phyloP scores from a whole-genome alignment of 1,284 basidiomycete genomes.

The Pseudozyma pruni region DNA sequence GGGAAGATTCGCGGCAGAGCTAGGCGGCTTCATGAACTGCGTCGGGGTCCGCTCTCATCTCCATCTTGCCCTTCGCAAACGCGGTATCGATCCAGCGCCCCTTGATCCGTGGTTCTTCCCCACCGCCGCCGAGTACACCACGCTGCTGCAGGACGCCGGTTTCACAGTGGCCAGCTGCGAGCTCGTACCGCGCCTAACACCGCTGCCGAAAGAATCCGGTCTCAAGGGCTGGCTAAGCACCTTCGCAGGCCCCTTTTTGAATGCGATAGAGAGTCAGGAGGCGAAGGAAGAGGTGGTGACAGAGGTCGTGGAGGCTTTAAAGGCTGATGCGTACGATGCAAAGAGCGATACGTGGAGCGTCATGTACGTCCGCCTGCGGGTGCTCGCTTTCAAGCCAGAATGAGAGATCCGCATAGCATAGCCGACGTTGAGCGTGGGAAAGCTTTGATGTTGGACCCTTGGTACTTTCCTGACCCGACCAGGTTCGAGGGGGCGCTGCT shows the following conservation, averaged over 20 bases:
- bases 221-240: slow-evolving; percentile 39
- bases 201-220: slow-evolving; percentile 13
- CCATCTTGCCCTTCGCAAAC: slow-evolving; percentile 3
- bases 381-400: slow-evolving; percentile 22
- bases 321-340: slow-evolving; percentile 25
- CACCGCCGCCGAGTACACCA: slow-evolving; percentile 11
- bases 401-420: too few species aligned
- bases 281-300: slow-evolving; percentile 16
- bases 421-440: too few species aligned
- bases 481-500: too few species aligned
- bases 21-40: slow-evolving; percentile 39
- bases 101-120: slow-evolving; percentile 48
- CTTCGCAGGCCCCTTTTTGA: slow-evolving; percentile 39
- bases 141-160: slow-evolving; percentile 13
- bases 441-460: too few species aligned
- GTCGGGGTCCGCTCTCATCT: slow-evolving; percentile 31
- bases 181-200: slow-evolving; percentile 29
- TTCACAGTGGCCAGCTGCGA: slow-evolving; percentile 34
- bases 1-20: slow-evolving; percentile 33
- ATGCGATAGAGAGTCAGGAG: slow-evolving; percentile 11
- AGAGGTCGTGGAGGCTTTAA: slow-evolving; percentile 23
- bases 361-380: slow-evolving; percentile 40
- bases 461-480: too few species aligned
- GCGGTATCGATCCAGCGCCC: slow-evolving; percentile 9
- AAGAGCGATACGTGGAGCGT: slow-evolving; percentile 22